Evolutionary conservation across 2,329 filamentous ascomycete genomes (phyloP), one percentile per base, ranked within the genome.

Genomic region (Nemania diffusa): DNA sequence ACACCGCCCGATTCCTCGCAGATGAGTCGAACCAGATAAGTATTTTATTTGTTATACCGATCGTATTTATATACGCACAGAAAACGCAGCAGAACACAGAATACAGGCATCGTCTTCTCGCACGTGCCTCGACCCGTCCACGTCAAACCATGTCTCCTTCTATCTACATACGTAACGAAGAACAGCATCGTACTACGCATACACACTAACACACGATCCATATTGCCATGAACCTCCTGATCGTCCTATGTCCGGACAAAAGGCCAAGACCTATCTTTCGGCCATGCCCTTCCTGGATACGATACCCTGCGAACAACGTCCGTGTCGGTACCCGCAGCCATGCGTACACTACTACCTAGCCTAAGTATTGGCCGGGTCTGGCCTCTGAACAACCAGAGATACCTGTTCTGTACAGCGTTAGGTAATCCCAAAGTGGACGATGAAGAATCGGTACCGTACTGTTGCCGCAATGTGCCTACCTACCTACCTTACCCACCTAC

Each of bases 221-320:
- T 17, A 46, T 29, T 37, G 52, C 42, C 24, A 57, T 42, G 44
- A 48, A 50, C 32, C 65, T 60, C 65, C 65, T 68, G 61, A 68
- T 68, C 57, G 57, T 57, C 61, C 22, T 50, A 64, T 37, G 51
- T 62, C 65, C 65, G 65, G 65, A 52, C 51, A 46, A 57, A 51
- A 40, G 57, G 42, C 32, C 24, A 59, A 57, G 50, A n/a, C n/a
- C n/a, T n/a, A 37, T 37, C 50, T 32, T 60, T 68, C 61, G 62
- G 57, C 62, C 37, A 68, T 64, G 20, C 37, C 34, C 27, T 52
- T 48, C 57, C 42, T 48, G 32, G 50, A 26, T 32, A 44, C 34
- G 50, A 40, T 62, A 52, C 46, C n/a, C n/a, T n/a, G n/a, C n/a
- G n/a, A 48, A 58, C 37, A 26, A 24, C 22, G 32, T 46, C 50